Percentiles rank a stretch among this genome's conserved stretches.
phyloP scores from a whole-genome alignment of 2,329 filamentous ascomycete genomes.

The Alternaria viburni region DNA sequence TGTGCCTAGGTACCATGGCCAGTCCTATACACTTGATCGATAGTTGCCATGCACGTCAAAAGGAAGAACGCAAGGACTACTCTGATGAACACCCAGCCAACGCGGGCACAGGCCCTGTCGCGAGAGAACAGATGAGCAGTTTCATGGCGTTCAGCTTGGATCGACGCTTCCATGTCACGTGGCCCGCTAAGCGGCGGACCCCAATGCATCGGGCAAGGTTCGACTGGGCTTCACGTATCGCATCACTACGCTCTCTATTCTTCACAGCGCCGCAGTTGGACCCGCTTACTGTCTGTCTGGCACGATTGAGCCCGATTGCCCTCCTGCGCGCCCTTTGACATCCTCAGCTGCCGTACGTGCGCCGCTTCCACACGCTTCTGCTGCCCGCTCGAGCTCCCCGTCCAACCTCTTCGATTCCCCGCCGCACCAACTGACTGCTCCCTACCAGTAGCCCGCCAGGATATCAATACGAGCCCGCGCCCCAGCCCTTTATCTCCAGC shows the following conservation, averaged over 20 bases:
- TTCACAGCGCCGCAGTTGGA: slow-evolving; percentile 42
- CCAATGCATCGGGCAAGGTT: slow-evolving; percentile 16
- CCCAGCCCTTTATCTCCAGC: slow-evolving; percentile 6
- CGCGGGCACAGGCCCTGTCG: not conserved
- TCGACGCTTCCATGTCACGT: slow-evolving; percentile 24
- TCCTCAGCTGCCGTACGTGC: slow-evolving; percentile 35
- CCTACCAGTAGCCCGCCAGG: slow-evolving; percentile 19
- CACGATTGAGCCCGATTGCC: slow-evolving; percentile 43
- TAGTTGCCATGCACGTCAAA: not conserved
- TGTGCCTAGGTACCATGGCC: not conserved
- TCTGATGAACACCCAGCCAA: not conserved
- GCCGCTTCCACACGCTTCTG: slow-evolving; percentile 34
- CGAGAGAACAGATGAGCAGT: slow-evolving; percentile 9
- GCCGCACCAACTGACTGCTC: slow-evolving; percentile 27
- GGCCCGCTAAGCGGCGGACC: slow-evolving; percentile 14
- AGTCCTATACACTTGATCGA: not conserved
- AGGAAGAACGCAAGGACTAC: not conserved
- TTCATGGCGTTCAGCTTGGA: slow-evolving; percentile 7
- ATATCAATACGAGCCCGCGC: slow-evolving; percentile 27
- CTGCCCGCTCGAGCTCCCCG: slow-evolving; percentile 25
- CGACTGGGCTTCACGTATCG: slow-evolving; percentile 28
- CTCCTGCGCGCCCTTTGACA: slow-evolving; percentile 30
- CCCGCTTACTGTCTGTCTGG: slow-evolving; percentile 22
- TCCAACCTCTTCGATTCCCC: slow-evolving; percentile 26
- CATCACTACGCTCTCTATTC: slow-evolving; percentile 49